These are phyloP conservation scores for Phaeophleospora eucalypticola DNA, from an alignment of 2,329 filamentous ascomycete species.

Conservation along the genomic window DNA sequence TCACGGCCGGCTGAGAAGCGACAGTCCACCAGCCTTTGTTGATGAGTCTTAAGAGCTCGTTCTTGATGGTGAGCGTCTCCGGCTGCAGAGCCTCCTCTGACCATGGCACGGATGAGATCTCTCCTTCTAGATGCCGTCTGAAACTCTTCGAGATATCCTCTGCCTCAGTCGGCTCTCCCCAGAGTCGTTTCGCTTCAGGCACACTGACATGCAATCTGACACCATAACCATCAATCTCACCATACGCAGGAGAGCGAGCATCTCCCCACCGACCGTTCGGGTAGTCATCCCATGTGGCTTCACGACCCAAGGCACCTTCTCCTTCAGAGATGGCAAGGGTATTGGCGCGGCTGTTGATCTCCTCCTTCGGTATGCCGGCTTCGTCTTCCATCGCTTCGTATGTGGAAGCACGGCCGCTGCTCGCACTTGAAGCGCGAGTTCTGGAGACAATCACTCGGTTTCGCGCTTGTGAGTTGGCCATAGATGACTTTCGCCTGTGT, in stretches of 20 bases:
- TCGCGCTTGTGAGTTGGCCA: conserved; percentile 76
- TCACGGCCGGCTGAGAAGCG: conserved; percentile 89
- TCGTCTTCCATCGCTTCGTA: conserved; percentile 70
- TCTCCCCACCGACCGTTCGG: conserved; percentile 96
- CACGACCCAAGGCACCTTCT: conserved; percentile 79
- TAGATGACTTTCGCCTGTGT: conserved; percentile 62
- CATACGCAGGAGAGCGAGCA: conserved; percentile 85
- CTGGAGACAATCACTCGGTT: conserved; percentile 74
- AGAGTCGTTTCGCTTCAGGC: conserved; percentile 76
- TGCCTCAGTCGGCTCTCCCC: conserved; percentile 69
- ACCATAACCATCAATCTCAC: conserved; percentile 96
- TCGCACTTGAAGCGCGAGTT: conserved; percentile 55
- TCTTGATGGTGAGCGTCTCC: conserved; percentile 77
- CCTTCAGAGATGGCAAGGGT: conserved; percentile 93
- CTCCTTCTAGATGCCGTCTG: conserved; percentile 72
- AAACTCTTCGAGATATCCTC: conserved; percentile 78
- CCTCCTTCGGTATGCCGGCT: conserved; percentile 69
- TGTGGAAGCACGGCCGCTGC: conserved; percentile 45
- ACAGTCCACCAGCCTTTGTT: conserved; percentile 91
- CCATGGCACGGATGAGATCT: conserved; percentile 82
- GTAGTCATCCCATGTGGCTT: conserved; percentile 98
- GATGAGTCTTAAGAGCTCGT: conserved; percentile 72
- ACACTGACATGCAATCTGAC: conserved; percentile 89
- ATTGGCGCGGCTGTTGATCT: conserved; percentile 68
- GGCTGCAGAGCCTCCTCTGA: conserved; percentile 82